Evolutionary conservation across 352 stramenopile genomes (phyloP), one percentile per base, ranked within the genome.

Genomic region (Pythium insidiosum): DNA sequence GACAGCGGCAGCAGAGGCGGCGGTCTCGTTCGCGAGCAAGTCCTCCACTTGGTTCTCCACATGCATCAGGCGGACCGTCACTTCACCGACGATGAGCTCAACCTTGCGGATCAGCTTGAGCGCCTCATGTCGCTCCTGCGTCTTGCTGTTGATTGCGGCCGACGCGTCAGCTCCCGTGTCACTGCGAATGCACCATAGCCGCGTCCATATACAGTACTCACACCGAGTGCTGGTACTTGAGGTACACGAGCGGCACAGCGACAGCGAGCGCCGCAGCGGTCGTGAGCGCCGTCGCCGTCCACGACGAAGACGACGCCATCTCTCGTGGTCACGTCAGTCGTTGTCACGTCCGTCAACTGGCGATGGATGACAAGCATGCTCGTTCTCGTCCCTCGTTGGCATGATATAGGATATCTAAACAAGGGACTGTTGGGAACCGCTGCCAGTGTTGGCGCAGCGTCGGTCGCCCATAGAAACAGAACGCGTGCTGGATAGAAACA

Each of bases 51-150:
- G 67, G 12, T 63, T 81, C 43, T 85, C 68, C 29, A 87, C 7
- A 22, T 85, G 61, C 63, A 68, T 71, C 24, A 93, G 47, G 2
- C 79, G 77, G 29, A 83, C 63, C 1, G 58, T 53, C 21, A 93
- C 73, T 28, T 88, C 72, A 9, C 55, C 61, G 1, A 80, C 71
- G 52, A 93, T 79, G 4, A 76, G 53, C 24, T 93, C 73, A 26
- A 93, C 75, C 44, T 84, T 82, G 11, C 47, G 57, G 52, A 93
- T 56, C 21, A 91, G 61, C 43, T 84, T 80, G 18, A 86, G 61
- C 1, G 73, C 61, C 18, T 88, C 40, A 12, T 58, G 49, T 13
- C 66, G 70, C 33, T 83, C 61, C 5, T 50, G 36, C 1, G 49
- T 38, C 34, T 70, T 56, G 6, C 69, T 81, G 40, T 25, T 16